phyloP scores from a whole-genome alignment of 441 rosid genomes.

The Cnidoscolus chayamansa region DNA sequence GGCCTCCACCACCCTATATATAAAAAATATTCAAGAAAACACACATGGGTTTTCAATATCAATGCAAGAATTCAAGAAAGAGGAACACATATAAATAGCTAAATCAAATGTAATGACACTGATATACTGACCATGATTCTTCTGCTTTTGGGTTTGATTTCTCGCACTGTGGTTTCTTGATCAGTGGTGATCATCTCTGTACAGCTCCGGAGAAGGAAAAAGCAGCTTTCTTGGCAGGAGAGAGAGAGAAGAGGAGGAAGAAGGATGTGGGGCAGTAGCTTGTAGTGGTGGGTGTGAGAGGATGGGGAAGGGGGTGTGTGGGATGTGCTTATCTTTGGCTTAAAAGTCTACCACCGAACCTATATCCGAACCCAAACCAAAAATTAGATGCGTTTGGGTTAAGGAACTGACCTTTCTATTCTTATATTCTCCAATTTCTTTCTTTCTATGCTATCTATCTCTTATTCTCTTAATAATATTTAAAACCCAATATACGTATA shows the following conservation, averaged over 20 bases:
- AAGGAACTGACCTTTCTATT: slow-evolving; percentile 27
- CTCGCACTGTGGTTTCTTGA: slow-evolving; percentile 33
- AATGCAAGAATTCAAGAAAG: background rate
- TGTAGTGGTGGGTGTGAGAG: slow-evolving; percentile 44
- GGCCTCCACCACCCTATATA: slow-evolving; percentile 62
- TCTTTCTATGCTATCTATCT: background rate
- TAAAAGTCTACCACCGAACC: slow-evolving; percentile 49
- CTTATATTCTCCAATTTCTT: background rate
- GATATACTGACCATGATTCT: slow-evolving; percentile 47
- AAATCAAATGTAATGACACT: too few relatives aligned
- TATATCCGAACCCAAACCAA: slow-evolving; percentile 36
- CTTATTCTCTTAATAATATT: background rate
- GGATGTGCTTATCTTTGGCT: slow-evolving; percentile 44
- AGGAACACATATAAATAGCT: background rate
- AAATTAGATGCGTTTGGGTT: slow-evolving; percentile 28
- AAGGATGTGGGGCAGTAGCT: slow-evolving; percentile 17
- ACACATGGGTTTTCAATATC: background rate
- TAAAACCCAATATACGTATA: too few relatives aligned
- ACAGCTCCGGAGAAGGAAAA: slow-evolving; percentile 8
- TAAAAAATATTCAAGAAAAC: background rate
- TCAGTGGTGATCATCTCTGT: slow-evolving; percentile 30
- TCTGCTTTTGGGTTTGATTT: slow-evolving; percentile 50
- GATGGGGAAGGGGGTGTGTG: slow-evolving; percentile 21
- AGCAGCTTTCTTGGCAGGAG: slow-evolving; percentile 8
- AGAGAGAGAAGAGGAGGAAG: slow-evolving; percentile 10